Base-by-base conservation (phyloP, 768 basidiomycete genomes). In the Piloderma croceum region DNA sequence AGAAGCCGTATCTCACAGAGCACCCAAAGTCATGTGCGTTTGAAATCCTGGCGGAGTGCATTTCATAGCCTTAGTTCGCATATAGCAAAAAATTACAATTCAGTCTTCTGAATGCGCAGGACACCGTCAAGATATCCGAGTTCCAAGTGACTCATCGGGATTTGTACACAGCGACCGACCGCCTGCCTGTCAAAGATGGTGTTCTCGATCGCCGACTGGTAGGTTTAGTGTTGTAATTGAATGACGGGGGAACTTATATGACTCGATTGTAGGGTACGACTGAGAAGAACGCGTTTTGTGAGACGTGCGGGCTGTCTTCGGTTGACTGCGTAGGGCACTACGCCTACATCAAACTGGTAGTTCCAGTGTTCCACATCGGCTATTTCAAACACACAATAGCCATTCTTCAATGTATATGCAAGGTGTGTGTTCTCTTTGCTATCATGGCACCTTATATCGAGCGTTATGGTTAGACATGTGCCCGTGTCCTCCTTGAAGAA, bases 291-390 rank as follows among this genome's bases (percentile, higher is more conserved):
- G 77, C 85, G 20, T 85, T 82, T 56, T 99, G 96, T 63, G 89
- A 93, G 62, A 99, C 96, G 0, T 99, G 96, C 54, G 90, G 90
- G 6, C 78, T 91, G 47, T 81, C 77, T 13, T 82, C 90, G 21
- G 87, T 91, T 3, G 90, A 96, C 46, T 99, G 96, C 58, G 93
- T 96, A 18, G 96, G 96, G 1, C 96, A 99, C 62, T 98, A 96
- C 59, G 93, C 93, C 4, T 98, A 98, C 65, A 97, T 99, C 67
- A 97, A 96, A 63, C 75, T 99, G 31, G 81, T 85, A 23, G 81
- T 99, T 15, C 96, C 96, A 0, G 93, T 98, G 15, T 99, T 98
- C 61, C 96, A 99, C 59, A 90, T 98, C 42, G 96, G 96, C 6
- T 99, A 90, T 64, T 98, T 99, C 70, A 89, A 92, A 59, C 92